Base-by-base conservation (phyloP, 225 moss, liverwort and hornwort genomes). In the Climacium dendroides region DNA sequence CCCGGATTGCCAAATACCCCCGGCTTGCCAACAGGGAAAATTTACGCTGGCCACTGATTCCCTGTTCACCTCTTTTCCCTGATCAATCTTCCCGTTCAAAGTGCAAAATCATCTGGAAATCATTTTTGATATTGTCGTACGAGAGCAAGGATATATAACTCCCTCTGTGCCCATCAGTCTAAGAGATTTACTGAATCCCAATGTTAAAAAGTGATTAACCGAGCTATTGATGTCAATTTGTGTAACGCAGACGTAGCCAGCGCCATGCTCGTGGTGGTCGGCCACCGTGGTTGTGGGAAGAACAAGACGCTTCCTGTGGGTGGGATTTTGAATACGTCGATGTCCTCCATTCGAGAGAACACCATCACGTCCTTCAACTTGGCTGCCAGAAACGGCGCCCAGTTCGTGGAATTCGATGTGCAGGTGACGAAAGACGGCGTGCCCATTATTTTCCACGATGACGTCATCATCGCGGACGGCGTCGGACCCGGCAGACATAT, bases 351-450 rank as follows among this genome's bases (percentile, higher is more conserved):
- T 54, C 87, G 96, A 77, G 98, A 98, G 87, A 98, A 98, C 55
- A 98, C 97, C 30, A 90, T 98, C 90, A 88, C 85, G 13, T 97
- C 98, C 9, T 98, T 98, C 91, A 97, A 98, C 64, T 72, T 93
- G 76, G 98, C 98, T 35, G 95, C 95, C 57, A 92, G 87, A 65
- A 93, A 92, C 82, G 98, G 98, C 60, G 98, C 93, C 4, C 95
- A 98, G 69, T 95, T 92, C 43, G 95, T 94, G 32, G 98, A 98
- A 87, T 97, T 98, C 37, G 98, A 98, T 61, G 98, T 96, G 7
- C 98, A 98, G 89, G 98, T 97, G 71, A 98, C 98, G 9, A 95
- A 91, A 62, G 98, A 98, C 54, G 93, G 93, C 13, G 92, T 95
- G 54, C 95, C 96, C 5, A 82, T 98, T 55, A 90, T 98, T 37